Evolutionary conservation across 2,329 filamentous ascomycete genomes (phyloP).

Genomic region (Trichoderma brevicompactum): DNA sequence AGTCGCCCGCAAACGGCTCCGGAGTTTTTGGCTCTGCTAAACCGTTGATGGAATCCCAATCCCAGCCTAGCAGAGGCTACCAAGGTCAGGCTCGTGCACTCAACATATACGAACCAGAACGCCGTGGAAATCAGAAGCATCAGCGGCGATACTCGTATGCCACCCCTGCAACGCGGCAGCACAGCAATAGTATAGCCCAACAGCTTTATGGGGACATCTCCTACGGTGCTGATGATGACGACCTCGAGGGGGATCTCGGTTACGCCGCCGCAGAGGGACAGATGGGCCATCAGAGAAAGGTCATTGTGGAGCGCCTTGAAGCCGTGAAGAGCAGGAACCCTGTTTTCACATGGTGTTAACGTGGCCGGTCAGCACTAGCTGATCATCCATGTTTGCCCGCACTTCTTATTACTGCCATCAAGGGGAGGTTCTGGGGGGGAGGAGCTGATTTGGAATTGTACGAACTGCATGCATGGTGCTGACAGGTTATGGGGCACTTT

Average conservation of each 20-base stretch:
- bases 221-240: constrained; percentile 63
- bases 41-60: constrained; percentile 11
- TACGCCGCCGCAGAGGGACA: constrained; percentile 93
- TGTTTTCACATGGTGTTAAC: constrained; percentile 94
- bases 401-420: constrained; percentile 2
- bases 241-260: constrained; percentile 88
- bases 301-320: constrained; percentile 95
- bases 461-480: constrained; percentile 8
- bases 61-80: constrained; percentile 42
- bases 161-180: constrained; percentile 52
- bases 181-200: constrained; percentile 57
- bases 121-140: constrained; percentile 46
- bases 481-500: not conserved
- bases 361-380: constrained; percentile 19
- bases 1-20: constrained; percentile 34
- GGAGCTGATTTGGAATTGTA: constrained; percentile 13
- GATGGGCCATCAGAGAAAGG: constrained; percentile 88
- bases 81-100: constrained; percentile 49
- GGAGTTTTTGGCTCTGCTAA: constrained; percentile 27
- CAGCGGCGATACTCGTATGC: constrained; percentile 61
- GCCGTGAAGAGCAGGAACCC: constrained; percentile 94
- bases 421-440: not conserved
- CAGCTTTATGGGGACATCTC: constrained; percentile 52
- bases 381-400: constrained; percentile 8
- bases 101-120: constrained; percentile 51